These are phyloP conservation scores for Penicillium chermesinum DNA, from an alignment of 495 filamentous ascomycete genomes.

Conservation along the genomic window DNA sequence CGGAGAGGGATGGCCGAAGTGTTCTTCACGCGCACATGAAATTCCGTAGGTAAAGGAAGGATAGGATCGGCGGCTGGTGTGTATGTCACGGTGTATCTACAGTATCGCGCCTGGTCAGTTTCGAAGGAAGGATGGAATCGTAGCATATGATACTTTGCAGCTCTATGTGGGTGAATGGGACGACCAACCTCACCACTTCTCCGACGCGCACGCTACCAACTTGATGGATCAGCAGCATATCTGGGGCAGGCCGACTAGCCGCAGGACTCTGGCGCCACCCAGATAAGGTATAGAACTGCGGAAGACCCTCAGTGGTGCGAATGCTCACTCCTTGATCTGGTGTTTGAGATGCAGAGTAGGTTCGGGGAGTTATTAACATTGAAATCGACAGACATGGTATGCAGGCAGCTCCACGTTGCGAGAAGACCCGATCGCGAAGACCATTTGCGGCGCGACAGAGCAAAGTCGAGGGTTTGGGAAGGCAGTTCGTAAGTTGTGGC, in stretches of 20 bases:
- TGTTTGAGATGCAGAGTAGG: constrained; percentile 43
- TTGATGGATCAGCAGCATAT: constrained; percentile 89
- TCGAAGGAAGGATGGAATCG: not conserved
- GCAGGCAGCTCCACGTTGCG: not conserved
- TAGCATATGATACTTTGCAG: not conserved
- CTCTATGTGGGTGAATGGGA: not conserved
- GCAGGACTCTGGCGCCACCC: constrained; percentile 35
- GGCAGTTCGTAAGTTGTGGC: not conserved
- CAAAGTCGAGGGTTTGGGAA: not conserved
- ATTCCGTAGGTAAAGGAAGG: constrained; percentile 68
- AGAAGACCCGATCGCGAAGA: not conserved
- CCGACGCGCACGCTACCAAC: constrained; percentile 85
- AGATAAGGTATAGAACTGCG: constrained; percentile 30
- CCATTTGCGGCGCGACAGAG: not conserved
- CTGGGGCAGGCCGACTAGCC: constrained; percentile 17
- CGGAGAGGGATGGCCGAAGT: constrained; percentile 85
- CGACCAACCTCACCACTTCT: constrained; percentile 66
- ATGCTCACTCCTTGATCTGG: constrained; percentile 28
- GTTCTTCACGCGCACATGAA: constrained; percentile 85
- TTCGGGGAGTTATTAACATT: constrained; percentile 49
- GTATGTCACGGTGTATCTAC: constrained; percentile 86
- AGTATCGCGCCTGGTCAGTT: not conserved
- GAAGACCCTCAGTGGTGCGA: constrained; percentile 13
- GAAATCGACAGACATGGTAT: constrained; percentile 9
- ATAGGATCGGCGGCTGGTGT: constrained; percentile 83